Evolutionary conservation across 2,329 filamentous ascomycete species (phyloP), one percentile per base, ranked within the genome.

Genomic region (Calonectria ilicicola): DNA sequence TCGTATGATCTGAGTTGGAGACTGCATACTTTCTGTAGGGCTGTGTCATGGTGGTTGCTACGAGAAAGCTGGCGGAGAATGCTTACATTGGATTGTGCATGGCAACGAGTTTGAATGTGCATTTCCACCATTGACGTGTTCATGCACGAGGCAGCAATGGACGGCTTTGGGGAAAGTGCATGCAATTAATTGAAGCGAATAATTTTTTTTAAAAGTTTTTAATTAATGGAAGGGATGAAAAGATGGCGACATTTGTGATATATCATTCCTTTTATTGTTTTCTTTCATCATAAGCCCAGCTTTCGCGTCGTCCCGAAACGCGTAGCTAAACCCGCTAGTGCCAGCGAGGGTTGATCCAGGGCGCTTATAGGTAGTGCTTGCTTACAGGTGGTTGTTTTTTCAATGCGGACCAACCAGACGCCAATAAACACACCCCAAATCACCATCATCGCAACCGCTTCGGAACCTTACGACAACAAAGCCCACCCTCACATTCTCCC

Each of bases 401-500:
- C 38, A 27, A 42, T 38, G 56, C 38, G 32, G 32, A 38, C 56
- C n/a, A 17, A 27, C 58, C 21, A 63, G 42, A 63, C 35, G 58
- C 60, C 42, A 35, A 35, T 35, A 64, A 64, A 64, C 60, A 64
- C 60, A 64, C 46, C 32, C 32, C 32, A 12, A 68, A 58, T 56
- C 38, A 62, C 66, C 44, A 75, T 63, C 64, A 53, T 72, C 69
- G 51, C 69, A 74, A 75, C 70, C 58, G 56, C 72, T 67, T 44
- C 62, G 46, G 69, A 76, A 76, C 49, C 68, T 67, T 62, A 49
- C 66, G 64, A 68, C 35, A 65, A 58, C 65, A 67, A 53, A 53
- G 49, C 49, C 49, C 38, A 68, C 53, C 60, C 47, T 27, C 53
- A 26, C 49, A 72, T 68, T 63, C 42, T 65, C 69, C 53, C 65